phyloP scores from a whole-genome alignment of 345 rosid genomes.

The Eucalyptus leucophloia region DNA sequence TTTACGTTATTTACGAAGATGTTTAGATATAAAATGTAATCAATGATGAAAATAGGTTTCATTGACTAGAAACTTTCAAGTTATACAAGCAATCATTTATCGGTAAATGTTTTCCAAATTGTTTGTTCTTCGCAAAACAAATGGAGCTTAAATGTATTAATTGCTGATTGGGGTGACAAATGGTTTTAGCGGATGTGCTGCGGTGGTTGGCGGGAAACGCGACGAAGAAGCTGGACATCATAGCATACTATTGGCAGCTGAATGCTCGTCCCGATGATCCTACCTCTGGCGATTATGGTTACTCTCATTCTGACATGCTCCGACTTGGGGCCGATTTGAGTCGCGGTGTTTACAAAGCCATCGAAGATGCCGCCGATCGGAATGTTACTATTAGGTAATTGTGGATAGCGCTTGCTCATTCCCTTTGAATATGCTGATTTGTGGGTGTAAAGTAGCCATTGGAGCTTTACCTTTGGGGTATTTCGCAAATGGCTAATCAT shows the following conservation, averaged over 20 bases:
- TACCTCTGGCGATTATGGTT: constrained; percentile 78
- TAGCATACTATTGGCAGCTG: constrained; percentile 88
- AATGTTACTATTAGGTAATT: constrained; percentile 53
- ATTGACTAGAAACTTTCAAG: no score
- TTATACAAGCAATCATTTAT: no score
- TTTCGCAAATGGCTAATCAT: not conserved
- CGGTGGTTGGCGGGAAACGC: constrained; percentile 74
- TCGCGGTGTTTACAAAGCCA: constrained; percentile 40
- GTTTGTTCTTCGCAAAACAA: not conserved
- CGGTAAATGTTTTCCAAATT: no score
- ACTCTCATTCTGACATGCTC: constrained; percentile 32
- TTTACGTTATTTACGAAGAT: no score
- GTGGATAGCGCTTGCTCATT: not conserved
- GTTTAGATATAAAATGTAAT: no score
- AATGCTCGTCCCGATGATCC: constrained; percentile 51
- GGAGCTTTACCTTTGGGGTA: not conserved
- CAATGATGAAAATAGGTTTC: no score
- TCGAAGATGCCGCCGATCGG: constrained; percentile 56
- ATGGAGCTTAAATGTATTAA: not conserved
- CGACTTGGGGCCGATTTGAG: constrained; percentile 53
- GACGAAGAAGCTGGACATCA: constrained; percentile 49
- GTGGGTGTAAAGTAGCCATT: not conserved
- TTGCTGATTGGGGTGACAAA: not conserved
- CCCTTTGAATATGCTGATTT: not conserved
- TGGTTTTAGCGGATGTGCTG: constrained; percentile 49